Base-by-base conservation (phyloP, 768 basidiomycete genomes). In the Termitomyces sp. region DNA sequence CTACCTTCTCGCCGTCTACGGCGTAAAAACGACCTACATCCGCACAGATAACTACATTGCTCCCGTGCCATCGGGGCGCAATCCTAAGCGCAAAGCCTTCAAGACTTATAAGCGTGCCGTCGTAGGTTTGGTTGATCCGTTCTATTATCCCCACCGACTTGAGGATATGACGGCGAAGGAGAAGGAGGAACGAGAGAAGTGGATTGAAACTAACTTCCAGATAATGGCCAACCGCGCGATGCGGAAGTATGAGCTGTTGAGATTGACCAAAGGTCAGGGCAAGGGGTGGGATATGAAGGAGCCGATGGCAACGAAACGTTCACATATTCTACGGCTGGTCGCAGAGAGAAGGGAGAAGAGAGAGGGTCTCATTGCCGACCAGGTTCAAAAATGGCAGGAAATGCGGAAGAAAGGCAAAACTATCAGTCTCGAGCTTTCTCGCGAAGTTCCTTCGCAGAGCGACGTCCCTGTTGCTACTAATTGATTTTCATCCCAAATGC, bases 41-140 rank as follows among this genome's bases (percentile, higher is more conserved):
- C 92, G 94, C 53, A 98, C 94, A n/a, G 90, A 92, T 77, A 92
- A 90, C 75, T 92, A 93, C 65, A 75, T 87, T 58, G 81, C 87
- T 0, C 83, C 86, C 45, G 65, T 81, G 20, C 64, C 70, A 49
- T 70, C 69, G 44, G 63, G 33, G 61, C 71, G 49, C 48, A 73
- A 66, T 47, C 72, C 63, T 50, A 56, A 57, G 53, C 72, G 66
- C 50, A 69, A 75, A 53, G 61, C 75, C 2, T 72, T 80, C 64
- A 79, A 78, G 63, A 87, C 86, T 22, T 95, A 92, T 77, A 98
- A 98, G 69, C 88, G 92, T 36, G 93, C 93, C 3, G 86, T 96
- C 36, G 92, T 98, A 22, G 94, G 94, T 30, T 80, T 98, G 56
- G 84, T 88, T 26, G 87, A 95, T 62, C 94, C 94, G 1, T 98